Conservation (phyloP, 768 basidiomycete species). For the Tricholoma terreum region DNA sequence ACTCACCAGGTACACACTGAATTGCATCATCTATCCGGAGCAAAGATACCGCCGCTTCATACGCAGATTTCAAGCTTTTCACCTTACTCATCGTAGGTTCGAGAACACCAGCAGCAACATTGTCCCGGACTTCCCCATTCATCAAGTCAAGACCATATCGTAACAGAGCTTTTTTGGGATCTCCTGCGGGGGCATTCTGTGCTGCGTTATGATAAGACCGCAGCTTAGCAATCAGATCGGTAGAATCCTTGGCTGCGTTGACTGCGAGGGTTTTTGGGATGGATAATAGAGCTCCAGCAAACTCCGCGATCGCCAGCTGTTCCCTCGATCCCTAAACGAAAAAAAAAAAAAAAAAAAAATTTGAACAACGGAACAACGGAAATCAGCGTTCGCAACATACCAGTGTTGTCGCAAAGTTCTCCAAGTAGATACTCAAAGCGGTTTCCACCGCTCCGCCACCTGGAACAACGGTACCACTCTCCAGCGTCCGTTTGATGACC, state of each 20-base stretch:
- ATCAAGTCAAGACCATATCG: slow-evolving; percentile 94
- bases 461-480: slow-evolving; percentile 93
- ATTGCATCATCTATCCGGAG: slow-evolving; percentile 97
- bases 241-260: slow-evolving; percentile 98
- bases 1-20: slow-evolving; percentile 81
- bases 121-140: slow-evolving; percentile 94
- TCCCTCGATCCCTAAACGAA: slow-evolving; percentile 97
- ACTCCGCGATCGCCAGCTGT: slow-evolving; percentile 99
- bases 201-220: slow-evolving; percentile 97
- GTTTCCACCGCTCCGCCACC: slow-evolving; percentile 98
- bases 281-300: slow-evolving; percentile 85
- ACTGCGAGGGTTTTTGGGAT: slow-evolving; percentile 97
- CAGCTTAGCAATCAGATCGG: slow-evolving; percentile 94
- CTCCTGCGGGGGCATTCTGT: slow-evolving; percentile 85
- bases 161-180: slow-evolving; percentile 86
- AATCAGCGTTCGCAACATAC: slow-evolving; percentile 45
- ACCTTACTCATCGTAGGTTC: slow-evolving; percentile 98
- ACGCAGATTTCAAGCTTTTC: slow-evolving; percentile 94
- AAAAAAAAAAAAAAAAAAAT: slow-evolving; percentile 6
- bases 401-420: slow-evolving; percentile 97
- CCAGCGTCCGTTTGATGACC: slow-evolving; percentile 93
- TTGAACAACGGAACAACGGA: slow-evolving; percentile 6
- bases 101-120: slow-evolving; percentile 87
- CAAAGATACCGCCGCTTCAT: slow-evolving; percentile 93
- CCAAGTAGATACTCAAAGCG: slow-evolving; percentile 93